Evolutionary conservation across 129 eudicot genomes (phyloP).

Genomic region (Flaveria linearis): DNA sequence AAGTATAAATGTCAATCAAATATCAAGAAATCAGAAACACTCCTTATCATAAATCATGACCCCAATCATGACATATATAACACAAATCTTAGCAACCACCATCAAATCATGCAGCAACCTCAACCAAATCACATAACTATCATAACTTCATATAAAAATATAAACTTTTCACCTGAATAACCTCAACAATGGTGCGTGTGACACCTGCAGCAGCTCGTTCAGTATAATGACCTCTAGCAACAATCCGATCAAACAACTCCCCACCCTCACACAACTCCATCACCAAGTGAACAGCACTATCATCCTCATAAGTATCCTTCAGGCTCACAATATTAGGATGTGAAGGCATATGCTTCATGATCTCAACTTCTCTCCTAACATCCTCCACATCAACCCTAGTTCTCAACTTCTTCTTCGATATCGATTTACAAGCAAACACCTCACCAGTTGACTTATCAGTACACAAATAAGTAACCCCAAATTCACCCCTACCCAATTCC

Average conservation of each 20-base stretch:
- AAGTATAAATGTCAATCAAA: neutral
- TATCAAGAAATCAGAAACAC: neutral
- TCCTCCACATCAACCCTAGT: conserved; percentile 87
- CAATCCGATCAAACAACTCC: conserved; percentile 90
- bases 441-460: conserved; percentile 68
- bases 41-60: too few species aligned
- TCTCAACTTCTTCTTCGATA: conserved; percentile 82
- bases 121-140: conserved; percentile 13
- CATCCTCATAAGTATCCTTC: conserved; percentile 92
- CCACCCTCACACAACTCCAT: conserved; percentile 98
- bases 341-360: conserved; percentile 78
- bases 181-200: conserved; percentile 73
- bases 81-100: conserved; percentile 7
- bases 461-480: conserved; percentile 84
- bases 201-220: conserved; percentile 93
- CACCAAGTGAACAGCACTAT: conserved; percentile 78
- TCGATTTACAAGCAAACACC: conserved; percentile 76
- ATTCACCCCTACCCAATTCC: conserved; percentile 94
- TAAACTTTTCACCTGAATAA: conserved; percentile 67
- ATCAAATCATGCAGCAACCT: neutral
- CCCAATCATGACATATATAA: neutral
- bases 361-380: conserved; percentile 91
- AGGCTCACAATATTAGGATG: conserved; percentile 71
- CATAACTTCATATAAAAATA: neutral
- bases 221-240: conserved; percentile 92